Conservation (phyloP, 116 monocot species). For the Papilionanthe hybrid region DNA sequence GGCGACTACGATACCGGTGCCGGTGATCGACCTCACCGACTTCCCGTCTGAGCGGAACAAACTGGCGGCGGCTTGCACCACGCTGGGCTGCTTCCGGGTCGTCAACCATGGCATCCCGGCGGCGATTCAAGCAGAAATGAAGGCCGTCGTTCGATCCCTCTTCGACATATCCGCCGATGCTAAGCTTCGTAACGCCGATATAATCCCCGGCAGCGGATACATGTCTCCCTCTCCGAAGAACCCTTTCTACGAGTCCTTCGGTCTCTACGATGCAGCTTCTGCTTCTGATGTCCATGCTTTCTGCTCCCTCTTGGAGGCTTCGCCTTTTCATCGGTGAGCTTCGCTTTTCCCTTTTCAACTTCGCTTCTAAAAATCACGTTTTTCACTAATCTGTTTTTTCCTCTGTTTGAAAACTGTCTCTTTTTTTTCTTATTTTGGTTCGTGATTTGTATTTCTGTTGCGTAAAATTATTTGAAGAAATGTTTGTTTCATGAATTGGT, state of each 20-base stretch:
- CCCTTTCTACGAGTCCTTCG: constrained; percentile 57
- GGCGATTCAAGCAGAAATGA: constrained; percentile 41
- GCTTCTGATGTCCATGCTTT: constrained; percentile 43
- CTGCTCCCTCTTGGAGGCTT: constrained; percentile 35
- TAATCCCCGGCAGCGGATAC: constrained; percentile 59
- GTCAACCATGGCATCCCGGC: constrained; percentile 37
- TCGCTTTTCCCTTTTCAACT: background rate
- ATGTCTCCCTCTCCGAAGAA: constrained; percentile 25
- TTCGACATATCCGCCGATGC: constrained; percentile 46
- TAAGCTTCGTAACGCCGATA: constrained; percentile 38
- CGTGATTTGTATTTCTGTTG: too few relatives aligned
- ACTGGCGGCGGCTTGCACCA: constrained; percentile 31
- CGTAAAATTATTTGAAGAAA: too few relatives aligned
- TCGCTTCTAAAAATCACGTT: background rate
- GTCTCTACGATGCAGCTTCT: constrained; percentile 45
- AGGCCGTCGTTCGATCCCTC: constrained; percentile 39
- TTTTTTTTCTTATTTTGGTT: too few relatives aligned
- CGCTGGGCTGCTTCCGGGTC: constrained; percentile 48
- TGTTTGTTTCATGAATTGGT: too few relatives aligned
- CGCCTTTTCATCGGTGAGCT: constrained; percentile 20
- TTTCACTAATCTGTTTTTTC: too few relatives aligned
- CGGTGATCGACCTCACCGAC: constrained; percentile 29
- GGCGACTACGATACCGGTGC: constrained; percentile 20
- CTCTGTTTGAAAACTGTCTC: too few relatives aligned
- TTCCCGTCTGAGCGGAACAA: constrained; percentile 13